Conservation (phyloP, 1,139 yeast genomes). For the Yamadazyma dushanensis region DNA sequence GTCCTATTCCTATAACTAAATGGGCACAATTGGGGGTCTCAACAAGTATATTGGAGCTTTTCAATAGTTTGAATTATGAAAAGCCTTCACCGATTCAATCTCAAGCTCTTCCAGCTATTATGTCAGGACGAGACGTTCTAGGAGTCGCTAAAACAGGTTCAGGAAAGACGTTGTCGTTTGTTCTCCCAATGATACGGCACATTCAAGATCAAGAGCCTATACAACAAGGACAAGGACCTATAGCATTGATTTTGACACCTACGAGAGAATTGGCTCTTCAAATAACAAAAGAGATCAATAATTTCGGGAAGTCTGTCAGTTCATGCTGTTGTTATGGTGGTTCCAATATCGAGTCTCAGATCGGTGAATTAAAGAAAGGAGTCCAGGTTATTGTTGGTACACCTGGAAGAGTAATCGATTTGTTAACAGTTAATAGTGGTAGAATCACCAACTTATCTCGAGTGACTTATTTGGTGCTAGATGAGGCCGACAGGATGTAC, state of each 20-base stretch:
- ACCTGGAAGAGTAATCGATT: conserved; percentile 92
- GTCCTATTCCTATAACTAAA: conserved; percentile 66
- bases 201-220: conserved; percentile 69
- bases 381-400: conserved; percentile 87
- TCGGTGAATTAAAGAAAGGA: conserved; percentile 76
- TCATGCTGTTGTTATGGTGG: conserved; percentile 96
- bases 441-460: conserved; percentile 72
- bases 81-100: conserved; percentile 88
- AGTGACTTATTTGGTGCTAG: conserved; percentile 94
- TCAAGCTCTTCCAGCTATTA: conserved; percentile 86
- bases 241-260: conserved; percentile 82
- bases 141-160: conserved; percentile 98
- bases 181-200: conserved; percentile 82
- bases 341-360: conserved; percentile 77
- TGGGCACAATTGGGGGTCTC: conserved; percentile 89
- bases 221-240: conserved; percentile 63
- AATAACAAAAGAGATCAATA: conserved; percentile 65
- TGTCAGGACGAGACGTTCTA: conserved; percentile 87
- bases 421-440: conserved; percentile 82
- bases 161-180: conserved; percentile 89
- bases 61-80: conserved; percentile 51
- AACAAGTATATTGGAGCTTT: conserved; percentile 49
- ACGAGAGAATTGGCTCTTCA: conserved; percentile 92
- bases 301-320: conserved; percentile 52
- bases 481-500: conserved; percentile 95